These are phyloP conservation scores for Aspergillus homomorphus DNA, from an alignment of 495 filamentous ascomycete genomes.

Conservation along the genomic window DNA sequence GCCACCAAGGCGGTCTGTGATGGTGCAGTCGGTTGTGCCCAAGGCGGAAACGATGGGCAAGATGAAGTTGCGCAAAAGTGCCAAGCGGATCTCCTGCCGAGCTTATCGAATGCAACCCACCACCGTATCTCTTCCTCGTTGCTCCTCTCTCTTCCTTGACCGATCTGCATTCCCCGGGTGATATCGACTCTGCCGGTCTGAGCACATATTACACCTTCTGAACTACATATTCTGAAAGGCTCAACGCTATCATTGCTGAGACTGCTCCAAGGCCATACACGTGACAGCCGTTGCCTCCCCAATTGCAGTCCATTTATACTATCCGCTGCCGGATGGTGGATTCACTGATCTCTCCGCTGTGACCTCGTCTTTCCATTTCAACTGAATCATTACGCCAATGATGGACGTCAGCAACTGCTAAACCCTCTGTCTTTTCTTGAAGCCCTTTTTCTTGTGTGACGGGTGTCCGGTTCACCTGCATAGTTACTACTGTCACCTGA, in stretches of 20 bases:
- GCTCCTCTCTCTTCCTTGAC: background rate
- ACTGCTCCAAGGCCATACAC: background rate
- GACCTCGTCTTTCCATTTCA: background rate
- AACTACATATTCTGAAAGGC: background rate
- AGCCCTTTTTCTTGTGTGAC: background rate
- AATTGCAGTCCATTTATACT: conserved; percentile 4
- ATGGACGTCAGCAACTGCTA: background rate
- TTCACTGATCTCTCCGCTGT: background rate
- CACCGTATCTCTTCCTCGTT: too few species aligned
- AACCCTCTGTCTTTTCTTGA: background rate
- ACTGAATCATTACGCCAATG: background rate
- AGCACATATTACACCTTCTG: background rate
- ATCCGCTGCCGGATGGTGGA: conserved; percentile 11
- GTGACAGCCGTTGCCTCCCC: background rate
- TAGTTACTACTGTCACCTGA: background rate
- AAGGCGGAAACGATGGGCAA: background rate
- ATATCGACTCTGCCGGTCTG: background rate
- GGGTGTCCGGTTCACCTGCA: background rate
- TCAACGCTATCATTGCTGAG: background rate
- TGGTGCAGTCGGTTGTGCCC: background rate
- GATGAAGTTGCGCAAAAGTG: too few species aligned
- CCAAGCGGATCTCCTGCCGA: background rate
- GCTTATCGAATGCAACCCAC: background rate
- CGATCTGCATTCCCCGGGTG: background rate
- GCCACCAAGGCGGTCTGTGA: background rate